Evolutionary conservation across 1,284 basidiomycete genomes (phyloP).

Genomic region (Earliella scabrosa): DNA sequence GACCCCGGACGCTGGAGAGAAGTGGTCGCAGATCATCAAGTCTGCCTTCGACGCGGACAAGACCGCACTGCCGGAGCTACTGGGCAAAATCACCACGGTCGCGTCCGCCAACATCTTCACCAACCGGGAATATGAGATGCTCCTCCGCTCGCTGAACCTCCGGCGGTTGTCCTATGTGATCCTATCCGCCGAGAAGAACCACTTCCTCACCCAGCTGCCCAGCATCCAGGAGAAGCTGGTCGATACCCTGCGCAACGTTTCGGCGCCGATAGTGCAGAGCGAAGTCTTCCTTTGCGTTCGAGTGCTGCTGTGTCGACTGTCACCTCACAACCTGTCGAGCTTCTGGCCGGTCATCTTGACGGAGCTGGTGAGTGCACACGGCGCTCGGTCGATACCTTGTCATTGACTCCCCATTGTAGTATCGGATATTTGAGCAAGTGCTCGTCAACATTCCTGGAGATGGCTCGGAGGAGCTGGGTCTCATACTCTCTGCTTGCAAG

Average conservation of each 20-base stretch:
- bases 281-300: constrained; percentile 96
- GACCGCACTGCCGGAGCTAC: constrained; percentile 82
- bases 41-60: constrained; percentile 88
- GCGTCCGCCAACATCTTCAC: constrained; percentile 97
- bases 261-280: constrained; percentile 87
- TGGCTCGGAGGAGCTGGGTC: constrained; percentile 81
- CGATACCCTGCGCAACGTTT: constrained; percentile 84
- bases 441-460: constrained; percentile 68
- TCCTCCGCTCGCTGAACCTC: constrained; percentile 87
- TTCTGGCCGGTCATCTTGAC: constrained; percentile 98
- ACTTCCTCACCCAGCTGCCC: constrained; percentile 89
- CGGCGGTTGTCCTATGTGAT: constrained; percentile 88
- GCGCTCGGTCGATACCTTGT: not conserved
- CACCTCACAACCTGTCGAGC: constrained; percentile 89
- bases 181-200: constrained; percentile 87
- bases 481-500: constrained; percentile 91
- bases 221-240: constrained; percentile 96
- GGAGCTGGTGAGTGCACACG: constrained; percentile 69
- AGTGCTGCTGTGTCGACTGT: constrained; percentile 90
- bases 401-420: constrained; percentile 45
- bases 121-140: constrained; percentile 93
- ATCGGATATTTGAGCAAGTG: constrained; percentile 76
- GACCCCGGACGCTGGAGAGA: constrained; percentile 53
- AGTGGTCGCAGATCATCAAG: constrained; percentile 84
- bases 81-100: constrained; percentile 81